phyloP scores from a whole-genome alignment of 345 rosid genomes.

The Raphanus sativus region DNA sequence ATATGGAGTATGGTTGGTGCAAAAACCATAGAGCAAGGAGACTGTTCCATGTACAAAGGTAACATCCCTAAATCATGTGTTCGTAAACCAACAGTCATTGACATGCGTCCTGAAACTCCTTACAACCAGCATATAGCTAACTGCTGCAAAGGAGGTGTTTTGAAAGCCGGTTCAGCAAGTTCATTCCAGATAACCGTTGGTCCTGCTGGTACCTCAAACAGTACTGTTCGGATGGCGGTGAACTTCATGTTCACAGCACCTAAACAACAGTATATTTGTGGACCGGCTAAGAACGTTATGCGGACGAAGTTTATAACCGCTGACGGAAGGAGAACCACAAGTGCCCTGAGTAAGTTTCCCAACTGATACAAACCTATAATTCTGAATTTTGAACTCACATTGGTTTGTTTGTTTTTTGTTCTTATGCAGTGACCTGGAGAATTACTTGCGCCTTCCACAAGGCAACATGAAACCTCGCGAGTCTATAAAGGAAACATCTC shows the following conservation, averaged over 20 bases:
- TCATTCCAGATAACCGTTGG: constrained; percentile 64
- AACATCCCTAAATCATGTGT: constrained; percentile 53
- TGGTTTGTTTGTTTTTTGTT: constrained; percentile 14
- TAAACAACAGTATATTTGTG: constrained; percentile 73
- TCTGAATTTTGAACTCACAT: not conserved
- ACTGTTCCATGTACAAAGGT: constrained; percentile 56
- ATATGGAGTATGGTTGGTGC: constrained; percentile 62
- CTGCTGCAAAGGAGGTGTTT: constrained; percentile 70
- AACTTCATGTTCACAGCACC: constrained; percentile 58
- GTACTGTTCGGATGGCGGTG: constrained; percentile 48
- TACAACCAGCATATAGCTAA: constrained; percentile 57
- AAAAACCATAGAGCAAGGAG: constrained; percentile 56
- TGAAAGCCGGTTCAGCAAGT: constrained; percentile 50
- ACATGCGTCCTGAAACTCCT: constrained; percentile 54
- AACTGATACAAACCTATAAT: not conserved
- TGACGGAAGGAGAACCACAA: constrained; percentile 61
- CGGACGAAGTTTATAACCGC: constrained; percentile 52
- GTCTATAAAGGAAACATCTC: not conserved
- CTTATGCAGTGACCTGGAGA: constrained; percentile 85
- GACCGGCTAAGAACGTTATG: constrained; percentile 59
- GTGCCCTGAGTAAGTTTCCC: constrained; percentile 69
- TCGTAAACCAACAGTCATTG: constrained; percentile 50
- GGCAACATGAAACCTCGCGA: constrained; percentile 18
- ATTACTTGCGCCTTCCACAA: constrained; percentile 54
- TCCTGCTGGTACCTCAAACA: constrained; percentile 45